These are phyloP conservation scores for Lipomyces yamanashiensis DNA, from an alignment of 805 yeast species.

Conservation along the genomic window DNA sequence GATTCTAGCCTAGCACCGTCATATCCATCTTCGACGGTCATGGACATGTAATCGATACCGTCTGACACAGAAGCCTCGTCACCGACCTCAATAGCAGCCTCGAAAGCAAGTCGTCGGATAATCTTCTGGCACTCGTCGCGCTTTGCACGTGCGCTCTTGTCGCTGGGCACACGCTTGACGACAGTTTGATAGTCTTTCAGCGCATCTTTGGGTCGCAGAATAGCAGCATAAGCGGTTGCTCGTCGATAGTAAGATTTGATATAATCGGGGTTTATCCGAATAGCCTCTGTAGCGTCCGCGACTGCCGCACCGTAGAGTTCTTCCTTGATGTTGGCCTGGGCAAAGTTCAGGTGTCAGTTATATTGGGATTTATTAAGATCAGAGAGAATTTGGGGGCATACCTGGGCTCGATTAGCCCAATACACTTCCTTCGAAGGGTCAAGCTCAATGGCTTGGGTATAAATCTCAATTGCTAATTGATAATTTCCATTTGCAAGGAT, in stretches of 20 bases:
- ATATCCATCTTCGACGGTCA: constrained; percentile 56
- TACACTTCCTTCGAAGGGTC: constrained; percentile 81
- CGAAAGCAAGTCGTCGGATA: constrained; percentile 77
- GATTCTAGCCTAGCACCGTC: constrained; percentile 60
- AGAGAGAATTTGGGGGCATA: neutral
- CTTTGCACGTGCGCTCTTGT: constrained; percentile 66
- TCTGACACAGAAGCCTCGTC: constrained; percentile 59
- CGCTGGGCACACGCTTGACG: constrained; percentile 66
- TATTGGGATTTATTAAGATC: neutral
- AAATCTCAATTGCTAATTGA: constrained; percentile 70
- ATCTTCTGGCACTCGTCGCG: constrained; percentile 65
- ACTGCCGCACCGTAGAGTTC: constrained; percentile 89
- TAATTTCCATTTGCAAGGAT: constrained; percentile 80
- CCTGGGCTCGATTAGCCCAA: constrained; percentile 83
- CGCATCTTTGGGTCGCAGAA: constrained; percentile 76
- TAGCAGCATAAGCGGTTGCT: constrained; percentile 79
- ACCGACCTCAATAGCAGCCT: constrained; percentile 79
- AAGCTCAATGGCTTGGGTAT: constrained; percentile 77
- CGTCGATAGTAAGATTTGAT: constrained; percentile 85
- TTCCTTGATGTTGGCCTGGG: constrained; percentile 73
- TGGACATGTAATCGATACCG: constrained; percentile 53
- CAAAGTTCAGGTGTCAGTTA: neutral
- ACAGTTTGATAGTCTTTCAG: constrained; percentile 69
- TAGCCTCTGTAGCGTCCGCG: constrained; percentile 73
- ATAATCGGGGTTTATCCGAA: constrained; percentile 67